Conservation (phyloP, 441 rosid genomes). For the Aquilaria agallochum region DNA sequence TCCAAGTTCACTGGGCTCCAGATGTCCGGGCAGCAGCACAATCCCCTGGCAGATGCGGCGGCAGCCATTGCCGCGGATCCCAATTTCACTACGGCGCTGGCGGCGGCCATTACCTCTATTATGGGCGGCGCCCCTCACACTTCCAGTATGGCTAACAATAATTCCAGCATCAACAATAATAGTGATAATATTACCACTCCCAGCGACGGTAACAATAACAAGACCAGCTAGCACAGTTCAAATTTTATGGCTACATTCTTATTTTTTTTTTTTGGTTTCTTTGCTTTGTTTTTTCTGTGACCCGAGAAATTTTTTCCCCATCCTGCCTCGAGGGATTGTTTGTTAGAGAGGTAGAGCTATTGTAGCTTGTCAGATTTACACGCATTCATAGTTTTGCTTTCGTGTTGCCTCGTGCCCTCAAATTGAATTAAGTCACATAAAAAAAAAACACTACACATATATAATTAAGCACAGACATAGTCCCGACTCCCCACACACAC, state of each 20-base stretch:
- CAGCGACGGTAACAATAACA: slow-evolving; percentile 23
- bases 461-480: too few relatives aligned
- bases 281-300: too few relatives aligned
- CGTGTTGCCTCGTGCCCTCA: too few relatives aligned
- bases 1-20: slow-evolving; percentile 42
- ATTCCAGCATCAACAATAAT: slow-evolving; percentile 8
- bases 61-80: slow-evolving; percentile 58
- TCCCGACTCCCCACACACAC: too few relatives aligned
- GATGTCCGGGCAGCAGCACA: slow-evolving; percentile 20
- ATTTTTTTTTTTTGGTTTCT: too few relatives aligned
- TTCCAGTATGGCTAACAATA: slow-evolving; percentile 11
- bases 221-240: not conserved
- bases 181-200: slow-evolving; percentile 17
- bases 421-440: too few relatives aligned
- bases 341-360: too few relatives aligned
- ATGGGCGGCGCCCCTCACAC: slow-evolving; percentile 28
- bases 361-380: too few relatives aligned
- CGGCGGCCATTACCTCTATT: slow-evolving; percentile 50
- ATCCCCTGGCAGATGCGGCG: slow-evolving; percentile 24
- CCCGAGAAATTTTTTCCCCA: too few relatives aligned
- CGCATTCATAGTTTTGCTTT: slow-evolving; percentile 24
- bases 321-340: too few relatives aligned
- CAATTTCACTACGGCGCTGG: slow-evolving; percentile 57
- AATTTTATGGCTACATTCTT: too few relatives aligned
- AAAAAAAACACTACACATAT: too few relatives aligned